phyloP scores from a whole-genome alignment of 202 grass and related monocot species.

The Musa balbisiana region DNA sequence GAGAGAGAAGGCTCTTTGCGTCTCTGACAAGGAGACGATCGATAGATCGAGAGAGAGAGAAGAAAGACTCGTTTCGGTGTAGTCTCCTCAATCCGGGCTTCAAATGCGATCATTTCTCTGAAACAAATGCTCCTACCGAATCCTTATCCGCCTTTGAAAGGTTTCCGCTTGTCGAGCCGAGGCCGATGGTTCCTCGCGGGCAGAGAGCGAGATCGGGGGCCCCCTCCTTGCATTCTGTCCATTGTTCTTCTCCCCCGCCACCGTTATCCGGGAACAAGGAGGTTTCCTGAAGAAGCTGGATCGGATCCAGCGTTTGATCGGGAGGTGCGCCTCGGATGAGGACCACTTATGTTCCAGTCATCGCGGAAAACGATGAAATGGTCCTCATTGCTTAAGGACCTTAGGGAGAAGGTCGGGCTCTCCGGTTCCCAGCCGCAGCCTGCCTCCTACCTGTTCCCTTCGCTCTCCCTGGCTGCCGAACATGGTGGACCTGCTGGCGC shows the following conservation, averaged over 20 bases:
- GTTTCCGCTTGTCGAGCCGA: neutral
- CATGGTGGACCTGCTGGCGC: slow-evolving; percentile 9
- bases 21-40: neutral
- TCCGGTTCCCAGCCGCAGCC: slow-evolving; percentile 40
- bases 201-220: neutral
- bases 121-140: neutral
- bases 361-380: slow-evolving; percentile 83
- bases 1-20: too few relatives aligned
- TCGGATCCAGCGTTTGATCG: slow-evolving; percentile 56
- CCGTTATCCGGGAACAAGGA: neutral
- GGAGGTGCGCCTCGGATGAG: slow-evolving; percentile 55
- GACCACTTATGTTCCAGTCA: slow-evolving; percentile 38
- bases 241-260: neutral
- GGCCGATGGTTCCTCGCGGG: neutral
- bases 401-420: slow-evolving; percentile 77
- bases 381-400: slow-evolving; percentile 91
- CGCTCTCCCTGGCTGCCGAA: slow-evolving; percentile 15
- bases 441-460: slow-evolving; percentile 18
- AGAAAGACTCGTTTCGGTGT: neutral
- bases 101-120: neutral
- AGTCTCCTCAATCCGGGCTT: neutral
- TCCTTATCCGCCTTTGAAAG: neutral
- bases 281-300: slow-evolving; percentile 30
- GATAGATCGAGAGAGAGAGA: neutral
- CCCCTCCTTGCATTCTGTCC: neutral